Evolutionary conservation across 176 grass and related monocot species (phyloP).

Genomic region (Oryza rufipogon): DNA sequence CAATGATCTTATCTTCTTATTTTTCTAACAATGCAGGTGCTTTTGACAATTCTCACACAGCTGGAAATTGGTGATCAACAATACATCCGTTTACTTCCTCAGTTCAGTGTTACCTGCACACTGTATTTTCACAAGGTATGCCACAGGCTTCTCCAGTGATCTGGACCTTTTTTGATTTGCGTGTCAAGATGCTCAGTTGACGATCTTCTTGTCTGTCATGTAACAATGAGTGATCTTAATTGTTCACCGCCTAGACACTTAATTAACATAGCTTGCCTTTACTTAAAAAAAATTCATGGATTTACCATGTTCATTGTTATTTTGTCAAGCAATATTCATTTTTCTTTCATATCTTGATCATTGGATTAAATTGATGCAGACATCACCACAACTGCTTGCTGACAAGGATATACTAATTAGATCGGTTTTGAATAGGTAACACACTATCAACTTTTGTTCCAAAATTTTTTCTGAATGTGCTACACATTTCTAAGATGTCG

Average conservation of each 20-base stretch:
- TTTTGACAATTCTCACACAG: slow-evolving; percentile 87
- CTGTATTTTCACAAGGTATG: slow-evolving; percentile 93
- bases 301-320: slow-evolving; percentile 7
- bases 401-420: slow-evolving; percentile 75
- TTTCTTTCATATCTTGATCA: slow-evolving; percentile 30
- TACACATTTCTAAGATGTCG: slow-evolving; percentile 18
- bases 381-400: slow-evolving; percentile 68
- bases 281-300: neutral
- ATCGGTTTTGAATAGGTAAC: slow-evolving; percentile 74
- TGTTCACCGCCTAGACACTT: slow-evolving; percentile 20
- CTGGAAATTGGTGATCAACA: slow-evolving; percentile 92
- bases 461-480: slow-evolving; percentile 9
- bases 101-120: slow-evolving; percentile 81
- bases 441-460: neutral
- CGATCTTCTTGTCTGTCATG: neutral
- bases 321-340: slow-evolving; percentile 28
- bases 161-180: neutral
- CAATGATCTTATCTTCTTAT: slow-evolving; percentile 26
- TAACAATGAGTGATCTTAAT: neutral
- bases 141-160: slow-evolving; percentile 17
- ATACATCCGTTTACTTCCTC: slow-evolving; percentile 85
- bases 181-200: neutral
- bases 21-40: slow-evolving; percentile 56
- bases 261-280: neutral
- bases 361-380: slow-evolving; percentile 59